These are phyloP conservation scores for Cutaneotrichosporon cutaneum DNA, from an alignment of 1,284 basidiomycete species.

Conservation along the genomic window DNA sequence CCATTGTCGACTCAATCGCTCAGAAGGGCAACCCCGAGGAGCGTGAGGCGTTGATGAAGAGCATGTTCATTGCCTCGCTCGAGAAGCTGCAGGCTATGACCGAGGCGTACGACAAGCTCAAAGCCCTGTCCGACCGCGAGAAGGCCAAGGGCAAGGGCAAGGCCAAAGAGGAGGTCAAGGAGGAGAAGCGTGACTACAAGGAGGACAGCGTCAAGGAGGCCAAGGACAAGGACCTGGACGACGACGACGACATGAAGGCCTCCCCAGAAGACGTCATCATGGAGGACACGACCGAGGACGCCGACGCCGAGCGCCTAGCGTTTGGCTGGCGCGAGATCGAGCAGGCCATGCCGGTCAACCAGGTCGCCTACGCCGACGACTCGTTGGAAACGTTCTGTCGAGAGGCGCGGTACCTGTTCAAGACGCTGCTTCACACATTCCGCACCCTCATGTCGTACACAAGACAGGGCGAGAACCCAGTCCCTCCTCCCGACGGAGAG, in stretches of 20 bases:
- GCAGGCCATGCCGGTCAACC: slow-evolving; percentile 72
- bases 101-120: slow-evolving; percentile 59
- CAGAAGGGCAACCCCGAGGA: slow-evolving; percentile 68
- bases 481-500: slow-evolving; percentile 72
- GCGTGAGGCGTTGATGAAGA: slow-evolving; percentile 66
- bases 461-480: slow-evolving; percentile 72
- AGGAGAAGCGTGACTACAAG: slow-evolving; percentile 1
- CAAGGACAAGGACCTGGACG: slow-evolving; percentile 6
- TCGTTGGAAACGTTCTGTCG: slow-evolving; percentile 69
- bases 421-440: slow-evolving; percentile 86
- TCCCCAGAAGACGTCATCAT: slow-evolving; percentile 20
- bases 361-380: slow-evolving; percentile 70
- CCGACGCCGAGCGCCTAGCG: slow-evolving; percentile 36
- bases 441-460: slow-evolving; percentile 77
- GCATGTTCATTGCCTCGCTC: slow-evolving; percentile 80
- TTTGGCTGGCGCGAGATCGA: slow-evolving; percentile 63
- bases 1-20: slow-evolving; percentile 79
- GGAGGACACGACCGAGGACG: slow-evolving; percentile 29
- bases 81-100: slow-evolving; percentile 83
- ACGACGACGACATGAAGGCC: slow-evolving; percentile 4
- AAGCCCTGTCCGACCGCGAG: slow-evolving; percentile 42
- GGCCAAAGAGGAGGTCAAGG: slow-evolving; percentile 27
- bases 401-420: slow-evolving; percentile 81
- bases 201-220: neutral
- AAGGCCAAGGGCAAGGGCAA: slow-evolving; percentile 50